phyloP scores from a whole-genome alignment of 148 eudicot genomes.

The Oxyria digyna region DNA sequence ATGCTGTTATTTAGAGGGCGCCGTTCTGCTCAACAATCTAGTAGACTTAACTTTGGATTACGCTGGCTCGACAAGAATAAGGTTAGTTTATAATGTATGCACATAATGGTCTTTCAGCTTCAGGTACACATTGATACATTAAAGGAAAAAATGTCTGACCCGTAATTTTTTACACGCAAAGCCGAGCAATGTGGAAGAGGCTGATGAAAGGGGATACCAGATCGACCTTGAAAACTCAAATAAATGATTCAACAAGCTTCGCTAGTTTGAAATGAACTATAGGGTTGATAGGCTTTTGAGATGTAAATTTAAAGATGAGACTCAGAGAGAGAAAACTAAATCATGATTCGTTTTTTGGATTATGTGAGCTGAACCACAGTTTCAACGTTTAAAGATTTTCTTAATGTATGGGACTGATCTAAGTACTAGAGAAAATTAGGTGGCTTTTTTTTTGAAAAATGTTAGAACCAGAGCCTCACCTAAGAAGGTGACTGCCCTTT shows the following conservation, averaged over 20 bases:
- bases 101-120: background rate
- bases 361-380: too few species aligned
- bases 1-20: constrained; percentile 19
- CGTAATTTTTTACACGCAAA: background rate
- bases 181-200: background rate
- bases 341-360: background rate
- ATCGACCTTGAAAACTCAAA: background rate
- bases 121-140: background rate
- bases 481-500: too few species aligned
- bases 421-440: background rate
- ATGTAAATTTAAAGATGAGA: background rate
- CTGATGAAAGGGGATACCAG: background rate
- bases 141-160: too few species aligned
- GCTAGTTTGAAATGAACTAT: background rate
- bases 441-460: too few species aligned
- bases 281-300: background rate
- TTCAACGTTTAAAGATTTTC: background rate
- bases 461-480: too few species aligned
- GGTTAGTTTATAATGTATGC: constrained; percentile 1
- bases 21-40: background rate
- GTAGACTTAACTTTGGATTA: background rate
- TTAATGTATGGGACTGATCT: background rate
- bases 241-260: background rate
- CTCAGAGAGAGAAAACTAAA: background rate
- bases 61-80: constrained; percentile 7